Conservation (phyloP, 345 rosid genomes). For the Lepidium africanum region DNA sequence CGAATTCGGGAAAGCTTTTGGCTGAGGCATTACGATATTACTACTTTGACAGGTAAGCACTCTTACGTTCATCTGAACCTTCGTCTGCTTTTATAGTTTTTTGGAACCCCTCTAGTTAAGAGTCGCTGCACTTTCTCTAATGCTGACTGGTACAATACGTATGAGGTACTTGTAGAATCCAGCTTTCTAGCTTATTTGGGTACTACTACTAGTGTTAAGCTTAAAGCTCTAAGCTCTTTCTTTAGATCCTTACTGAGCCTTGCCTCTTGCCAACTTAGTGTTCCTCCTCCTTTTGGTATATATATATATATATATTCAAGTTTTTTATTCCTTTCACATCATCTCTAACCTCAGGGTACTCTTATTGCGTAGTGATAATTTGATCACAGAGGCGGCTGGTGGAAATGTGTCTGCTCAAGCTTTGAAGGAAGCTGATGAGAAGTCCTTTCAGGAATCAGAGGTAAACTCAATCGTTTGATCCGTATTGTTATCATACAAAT, state of each 20-base stretch:
- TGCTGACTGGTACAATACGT: too few species aligned
- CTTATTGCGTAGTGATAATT: slow-evolving; percentile 49
- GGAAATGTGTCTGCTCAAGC: slow-evolving; percentile 54
- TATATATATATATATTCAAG: too few species aligned
- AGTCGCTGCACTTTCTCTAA: too few species aligned
- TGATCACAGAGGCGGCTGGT: slow-evolving; percentile 80
- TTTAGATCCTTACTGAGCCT: background rate
- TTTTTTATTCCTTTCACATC: background rate
- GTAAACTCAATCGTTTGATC: slow-evolving; percentile 27
- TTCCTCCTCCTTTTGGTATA: too few species aligned
- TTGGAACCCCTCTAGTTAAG: too few species aligned
- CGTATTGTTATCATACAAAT: background rate
- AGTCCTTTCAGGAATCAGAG: slow-evolving; percentile 66
- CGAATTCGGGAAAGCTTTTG: slow-evolving; percentile 49
- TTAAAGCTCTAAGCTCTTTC: background rate
- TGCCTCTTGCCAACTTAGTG: too few species aligned
- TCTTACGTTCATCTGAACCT: background rate
- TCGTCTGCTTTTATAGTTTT: too few species aligned
- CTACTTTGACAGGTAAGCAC: slow-evolving; percentile 70
- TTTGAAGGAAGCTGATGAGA: slow-evolving; percentile 57
- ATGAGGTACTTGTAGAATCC: background rate
- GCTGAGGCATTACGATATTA: slow-evolving; percentile 64
- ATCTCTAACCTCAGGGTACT: background rate
- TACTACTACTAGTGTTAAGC: background rate
- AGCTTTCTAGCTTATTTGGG: background rate